A percentile compares a stretch with the other conserved stretches of the same genome.
phyloP scores from a whole-genome alignment of 345 rosid genomes.

The Sonneratia caseolaris region DNA sequence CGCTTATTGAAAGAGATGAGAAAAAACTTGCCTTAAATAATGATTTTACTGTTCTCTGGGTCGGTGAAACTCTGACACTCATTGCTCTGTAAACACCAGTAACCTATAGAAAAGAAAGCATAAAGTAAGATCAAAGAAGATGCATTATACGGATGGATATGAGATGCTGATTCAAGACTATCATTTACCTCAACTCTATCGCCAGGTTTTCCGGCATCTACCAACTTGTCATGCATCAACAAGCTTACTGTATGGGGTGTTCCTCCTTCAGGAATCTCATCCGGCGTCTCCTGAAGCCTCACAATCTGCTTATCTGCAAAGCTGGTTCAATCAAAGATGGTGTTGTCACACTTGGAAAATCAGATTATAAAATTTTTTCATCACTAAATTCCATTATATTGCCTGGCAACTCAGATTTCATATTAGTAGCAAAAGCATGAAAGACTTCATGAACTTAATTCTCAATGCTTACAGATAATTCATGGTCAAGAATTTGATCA shows the following conservation, averaged over 20 bases:
- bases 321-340: constrained; percentile 26
- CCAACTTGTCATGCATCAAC: constrained; percentile 95
- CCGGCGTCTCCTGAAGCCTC: constrained; percentile 97
- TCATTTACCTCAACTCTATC: constrained; percentile 81
- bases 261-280: constrained; percentile 96
- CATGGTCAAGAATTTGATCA: background rate
- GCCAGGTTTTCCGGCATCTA: constrained; percentile 92
- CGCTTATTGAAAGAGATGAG: background rate
- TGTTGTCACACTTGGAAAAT: background rate
- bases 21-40: constrained; percentile 60
- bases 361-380: background rate
- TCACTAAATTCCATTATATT: background rate
- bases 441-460: background rate
- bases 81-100: constrained; percentile 95
- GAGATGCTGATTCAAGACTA: background rate
- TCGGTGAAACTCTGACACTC: constrained; percentile 77
- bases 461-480: background rate
- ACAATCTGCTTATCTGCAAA: constrained; percentile 98
- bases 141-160: background rate
- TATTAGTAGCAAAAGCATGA: background rate
- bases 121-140: constrained; percentile 5
- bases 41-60: constrained; percentile 91
- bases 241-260: constrained; percentile 97
- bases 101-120: constrained; percentile 32
- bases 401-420: background rate